Conservation (phyloP, 2,329 filamentous ascomycete genomes). For the Aspergillus sojae region DNA sequence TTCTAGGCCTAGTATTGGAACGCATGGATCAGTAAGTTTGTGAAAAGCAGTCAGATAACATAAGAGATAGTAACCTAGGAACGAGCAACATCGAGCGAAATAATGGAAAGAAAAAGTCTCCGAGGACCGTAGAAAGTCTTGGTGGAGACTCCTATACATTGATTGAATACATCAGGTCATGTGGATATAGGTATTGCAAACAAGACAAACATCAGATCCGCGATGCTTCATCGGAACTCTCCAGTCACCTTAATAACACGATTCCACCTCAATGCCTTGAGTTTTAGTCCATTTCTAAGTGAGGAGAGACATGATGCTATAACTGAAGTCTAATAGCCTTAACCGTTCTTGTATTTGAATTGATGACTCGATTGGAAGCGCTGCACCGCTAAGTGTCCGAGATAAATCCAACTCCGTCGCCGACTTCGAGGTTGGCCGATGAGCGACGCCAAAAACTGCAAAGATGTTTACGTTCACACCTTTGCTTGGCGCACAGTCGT, state of each 20-base stretch:
- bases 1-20: too few species aligned
- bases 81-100: too few species aligned
- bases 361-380: conserved; percentile 16
- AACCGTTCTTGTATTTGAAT: neutral
- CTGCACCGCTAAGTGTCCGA: conserved; percentile 2
- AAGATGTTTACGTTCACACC: conserved; percentile 95
- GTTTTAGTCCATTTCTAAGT: neutral
- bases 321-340: neutral
- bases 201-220: conserved; percentile 19
- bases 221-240: conserved; percentile 10
- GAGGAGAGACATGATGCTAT: conserved; percentile 1
- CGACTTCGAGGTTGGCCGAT: conserved; percentile 16
- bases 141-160: too few species aligned
- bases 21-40: too few species aligned
- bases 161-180: neutral
- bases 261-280: neutral
- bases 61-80: too few species aligned
- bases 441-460: conserved; percentile 17
- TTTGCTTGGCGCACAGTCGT: conserved; percentile 83
- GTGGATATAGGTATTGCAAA: conserved; percentile 15
- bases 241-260: conserved; percentile 4
- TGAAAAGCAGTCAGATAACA: too few species aligned
- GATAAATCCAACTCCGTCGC: conserved; percentile 8
- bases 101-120: too few species aligned
- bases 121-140: too few species aligned